Base-by-base conservation (phyloP, 2,329 filamentous ascomycete genomes). In the Cercospora canescens region DNA sequence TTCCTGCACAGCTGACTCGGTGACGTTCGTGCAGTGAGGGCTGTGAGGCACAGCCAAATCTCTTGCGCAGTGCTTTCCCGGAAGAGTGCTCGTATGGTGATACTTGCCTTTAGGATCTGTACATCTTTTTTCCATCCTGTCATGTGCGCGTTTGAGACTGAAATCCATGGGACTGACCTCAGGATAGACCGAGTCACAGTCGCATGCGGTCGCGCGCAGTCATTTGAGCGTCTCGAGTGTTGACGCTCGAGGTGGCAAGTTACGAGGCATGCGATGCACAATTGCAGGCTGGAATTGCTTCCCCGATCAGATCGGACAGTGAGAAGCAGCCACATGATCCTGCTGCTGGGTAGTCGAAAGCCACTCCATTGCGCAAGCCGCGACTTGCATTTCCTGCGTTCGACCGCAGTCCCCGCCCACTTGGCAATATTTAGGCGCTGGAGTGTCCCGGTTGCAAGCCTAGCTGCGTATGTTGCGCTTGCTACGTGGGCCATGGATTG, bases 291-390 rank as follows among this genome's bases (percentile, higher is more conserved):
- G 56, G 32, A 45, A 39, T 39, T 45, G 57, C 57, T 60, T 45
- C 16, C 35, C 21, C 11, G 57, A 41, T 45, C 57, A 14, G 57
- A 41, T 48, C 34, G 35, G 39, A 34, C 57, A 26, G 28, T 32
- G 52, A 8, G 28, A 35, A 34, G 52, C 8, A 34, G 28, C 52
- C 52, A 55, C 52, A 45, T 18, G 57, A 60, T 60, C 57, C 57
- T n/a, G 21, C 57, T 30, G 24, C 12, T 45, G 35, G 37, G 11
- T n/a, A 32, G 57, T 41, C 18, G 57, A 24, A 60, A 60, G 57
- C 57, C 57, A 45, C 26, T 45, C 16, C 24, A 60, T 60, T 60
- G 57, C 57, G 57, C 57, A 45, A 60, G 52, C n/a, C 52, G 26
- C 52, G 16, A 34, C 52, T 55, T 18, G 52, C 26, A 18, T 32